A percentile compares a stretch with the other conserved stretches of the same genome.
Evolutionary conservation across 1,284 basidiomycete genomes (phyloP).

Genomic region (Malassezia yamatoensis): DNA sequence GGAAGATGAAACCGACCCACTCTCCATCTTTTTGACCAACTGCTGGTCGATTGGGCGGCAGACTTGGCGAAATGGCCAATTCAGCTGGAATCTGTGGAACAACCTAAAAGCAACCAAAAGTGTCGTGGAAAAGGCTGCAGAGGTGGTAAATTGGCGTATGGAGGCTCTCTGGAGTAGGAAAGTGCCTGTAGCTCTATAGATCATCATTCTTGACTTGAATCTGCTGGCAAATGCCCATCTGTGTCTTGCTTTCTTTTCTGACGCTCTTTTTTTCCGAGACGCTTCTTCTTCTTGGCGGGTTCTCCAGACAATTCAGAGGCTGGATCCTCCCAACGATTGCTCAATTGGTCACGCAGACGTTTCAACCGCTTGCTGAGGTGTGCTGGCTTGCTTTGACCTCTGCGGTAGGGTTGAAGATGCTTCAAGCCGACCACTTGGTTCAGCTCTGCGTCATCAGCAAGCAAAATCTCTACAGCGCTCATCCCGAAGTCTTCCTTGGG

Average conservation of each 20-base stretch:
- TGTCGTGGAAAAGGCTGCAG: slow-evolving; percentile 1
- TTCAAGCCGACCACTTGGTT: slow-evolving; percentile 82
- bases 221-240: neutral
- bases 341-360: slow-evolving; percentile 61
- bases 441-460: slow-evolving; percentile 83
- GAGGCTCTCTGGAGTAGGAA: neutral
- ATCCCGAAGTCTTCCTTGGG: slow-evolving; percentile 63
- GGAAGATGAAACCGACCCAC: slow-evolving; percentile 30
- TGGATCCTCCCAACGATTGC: slow-evolving; percentile 19
- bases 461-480: slow-evolving; percentile 73
- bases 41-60: neutral
- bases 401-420: slow-evolving; percentile 80
- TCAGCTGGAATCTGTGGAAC: neutral
- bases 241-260: slow-evolving; percentile 19
- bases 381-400: slow-evolving; percentile 56
- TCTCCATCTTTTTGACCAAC: slow-evolving; percentile 6
- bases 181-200: neutral
- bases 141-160: slow-evolving; percentile 3
- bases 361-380: slow-evolving; percentile 57
- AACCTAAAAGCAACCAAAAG: neutral
- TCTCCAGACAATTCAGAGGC: slow-evolving; percentile 23
- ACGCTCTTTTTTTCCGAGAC: slow-evolving; percentile 37
- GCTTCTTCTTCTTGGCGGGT: slow-evolving; percentile 51
- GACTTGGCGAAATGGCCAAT: neutral
- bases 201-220: too few relatives aligned